Percentiles rank a stretch among this genome's conserved stretches.
These are phyloP conservation scores for Typha latifolia DNA, from an alignment of 176 grass and related monocot species.

Conservation along the genomic window DNA sequence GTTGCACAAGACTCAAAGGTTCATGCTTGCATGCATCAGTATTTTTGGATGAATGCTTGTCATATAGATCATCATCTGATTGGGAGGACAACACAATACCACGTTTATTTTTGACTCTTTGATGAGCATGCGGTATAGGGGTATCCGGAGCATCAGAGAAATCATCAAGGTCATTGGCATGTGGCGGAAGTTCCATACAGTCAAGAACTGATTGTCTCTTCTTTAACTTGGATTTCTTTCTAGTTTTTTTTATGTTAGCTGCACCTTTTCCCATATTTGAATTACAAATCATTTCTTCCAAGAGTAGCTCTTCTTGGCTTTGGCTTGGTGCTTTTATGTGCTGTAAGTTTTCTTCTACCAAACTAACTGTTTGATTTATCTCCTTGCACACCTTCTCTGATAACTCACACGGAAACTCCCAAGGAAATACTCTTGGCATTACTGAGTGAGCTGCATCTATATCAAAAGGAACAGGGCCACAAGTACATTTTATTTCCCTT, in stretches of 20 bases:
- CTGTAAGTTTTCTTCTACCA: slow-evolving; percentile 47
- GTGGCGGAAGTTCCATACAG: slow-evolving; percentile 36
- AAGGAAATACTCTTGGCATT: slow-evolving; percentile 55
- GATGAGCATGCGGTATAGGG: slow-evolving; percentile 28
- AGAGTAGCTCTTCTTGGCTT: slow-evolving; percentile 25
- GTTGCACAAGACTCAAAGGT: slow-evolving; percentile 13
- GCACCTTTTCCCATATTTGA: slow-evolving; percentile 25
- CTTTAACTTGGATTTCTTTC: slow-evolving; percentile 68
- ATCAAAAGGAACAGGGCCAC: slow-evolving; percentile 30
- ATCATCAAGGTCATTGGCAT: slow-evolving; percentile 73
- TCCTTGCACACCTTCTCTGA: slow-evolving; percentile 63
- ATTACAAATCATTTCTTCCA: slow-evolving; percentile 26
- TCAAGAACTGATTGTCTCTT: slow-evolving; percentile 23
- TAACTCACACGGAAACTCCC: slow-evolving; percentile 70
- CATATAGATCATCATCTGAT: slow-evolving; percentile 49
- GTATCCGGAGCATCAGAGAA: slow-evolving; percentile 50
- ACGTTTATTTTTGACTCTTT: slow-evolving; percentile 40
- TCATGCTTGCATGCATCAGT: slow-evolving; percentile 18
- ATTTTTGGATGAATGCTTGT: slow-evolving; percentile 23
- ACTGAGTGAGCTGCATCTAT: slow-evolving; percentile 36
- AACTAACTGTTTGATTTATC: slow-evolving; percentile 61
- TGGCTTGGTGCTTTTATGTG: slow-evolving; percentile 28
- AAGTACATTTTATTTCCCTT: slow-evolving; percentile 16
- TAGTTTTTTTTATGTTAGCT: slow-evolving; percentile 39
- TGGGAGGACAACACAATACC: slow-evolving; percentile 43